Evolutionary conservation across 2,329 filamentous ascomycete genomes (phyloP), one percentile per base, ranked within the genome.

Genomic region (Tolypocladium cylindrosporum): DNA sequence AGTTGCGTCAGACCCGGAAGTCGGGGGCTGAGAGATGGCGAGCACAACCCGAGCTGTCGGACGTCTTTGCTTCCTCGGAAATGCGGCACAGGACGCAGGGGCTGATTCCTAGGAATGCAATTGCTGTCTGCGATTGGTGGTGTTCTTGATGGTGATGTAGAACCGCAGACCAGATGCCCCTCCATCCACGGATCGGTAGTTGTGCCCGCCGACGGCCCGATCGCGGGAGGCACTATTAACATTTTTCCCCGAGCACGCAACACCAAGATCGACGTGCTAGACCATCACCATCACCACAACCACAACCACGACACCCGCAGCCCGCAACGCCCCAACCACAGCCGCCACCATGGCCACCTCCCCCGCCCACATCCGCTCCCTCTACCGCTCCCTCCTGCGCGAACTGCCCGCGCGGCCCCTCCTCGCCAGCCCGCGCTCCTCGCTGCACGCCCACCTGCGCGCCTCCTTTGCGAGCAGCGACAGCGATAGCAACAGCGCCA

Each of bases 311-410:
- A 10, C 43, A 14, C 2, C 19, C 24, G 19, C 11, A 27, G 4
- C 1, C 27, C 31, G 9, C 16, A 16, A n/a, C 1, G 27, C 48
- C 16, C 6, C 27, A 36, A n/a, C 45, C 24, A 14, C 40, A 27
- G 21, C 27, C 37, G 31, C 21, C 54, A 65, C 16, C 58, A 73
- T 73, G 69, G 59, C 70, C 65, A 67, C 75, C 2, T 71, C 70
- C 11, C 71, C 79, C 61, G 71, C 81, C 45, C 76, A 77, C 43
- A 71, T 89, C 48, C 90, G 90, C 67, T 85, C 90, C 41, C 81
- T 96, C 69, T 97, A 97, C 81, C 90, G 93, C 67, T 83, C 87
- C 48, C 80, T 97, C 68, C 85, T 97, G 58, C 91, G 93, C 72
- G 91, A 97, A 76, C 85, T 97, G 10, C 93, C 93, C 1, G 83